phyloP scores from a whole-genome alignment of 352 stramenopile species.

The Phytophthora idaei region DNA sequence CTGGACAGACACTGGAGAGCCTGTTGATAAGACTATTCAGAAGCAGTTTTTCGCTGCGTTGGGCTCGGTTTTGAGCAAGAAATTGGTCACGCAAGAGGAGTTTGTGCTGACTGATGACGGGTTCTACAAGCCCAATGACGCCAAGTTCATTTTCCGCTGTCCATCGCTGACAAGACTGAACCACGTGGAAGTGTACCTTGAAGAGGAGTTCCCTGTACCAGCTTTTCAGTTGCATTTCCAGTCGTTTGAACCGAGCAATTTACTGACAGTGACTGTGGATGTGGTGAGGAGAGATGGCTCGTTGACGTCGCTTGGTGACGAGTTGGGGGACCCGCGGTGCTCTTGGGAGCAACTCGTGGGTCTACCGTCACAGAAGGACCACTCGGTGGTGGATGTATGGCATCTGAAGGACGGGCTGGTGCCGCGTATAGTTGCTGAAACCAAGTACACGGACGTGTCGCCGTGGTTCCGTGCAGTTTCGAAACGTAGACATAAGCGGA shows the following conservation, averaged over 20 bases:
- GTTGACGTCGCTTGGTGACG: conserved; percentile 11
- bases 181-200: conserved; percentile 69
- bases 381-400: conserved; percentile 81
- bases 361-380: conserved; percentile 55
- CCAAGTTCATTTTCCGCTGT: conserved; percentile 65
- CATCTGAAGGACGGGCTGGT: conserved; percentile 59
- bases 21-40: conserved; percentile 29
- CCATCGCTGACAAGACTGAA: conserved; percentile 62
- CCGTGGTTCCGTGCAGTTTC: conserved; percentile 59
- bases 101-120: conserved; percentile 42
- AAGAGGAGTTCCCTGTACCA: conserved; percentile 51
- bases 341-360: conserved; percentile 70
- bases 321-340: conserved; percentile 46
- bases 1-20: conserved; percentile 13
- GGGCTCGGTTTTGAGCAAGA: conserved; percentile 26
- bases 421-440: conserved; percentile 63
- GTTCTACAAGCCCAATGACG: conserved; percentile 59
- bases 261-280: conserved; percentile 60
- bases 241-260: conserved; percentile 45
- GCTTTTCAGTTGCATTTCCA: conserved; percentile 61
- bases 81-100: conserved; percentile 46
- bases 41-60: conserved; percentile 55
- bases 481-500: conserved; percentile 45
- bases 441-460: conserved; percentile 65
- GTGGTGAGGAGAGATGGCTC: conserved; percentile 40